These are phyloP conservation scores for Oryza glumipatula DNA, from an alignment of 176 grass and related monocot genomes.

Conservation along the genomic window DNA sequence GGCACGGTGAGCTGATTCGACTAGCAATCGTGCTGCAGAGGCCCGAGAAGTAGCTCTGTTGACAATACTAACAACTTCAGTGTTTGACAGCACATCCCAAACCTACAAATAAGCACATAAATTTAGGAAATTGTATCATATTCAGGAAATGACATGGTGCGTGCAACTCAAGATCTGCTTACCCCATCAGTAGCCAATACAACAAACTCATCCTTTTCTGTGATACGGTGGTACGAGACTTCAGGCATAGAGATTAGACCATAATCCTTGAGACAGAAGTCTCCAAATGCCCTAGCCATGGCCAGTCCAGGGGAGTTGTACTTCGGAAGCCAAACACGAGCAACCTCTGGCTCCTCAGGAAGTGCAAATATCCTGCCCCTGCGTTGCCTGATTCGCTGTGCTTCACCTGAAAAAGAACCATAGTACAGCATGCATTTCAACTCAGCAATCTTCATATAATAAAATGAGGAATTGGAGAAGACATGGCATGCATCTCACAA, in stretches of 20 bases:
- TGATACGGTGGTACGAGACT: conserved; percentile 58
- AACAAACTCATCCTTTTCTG: conserved; percentile 75
- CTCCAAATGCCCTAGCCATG: conserved; percentile 93
- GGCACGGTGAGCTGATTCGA: conserved; percentile 62
- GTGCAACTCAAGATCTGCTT: conserved; percentile 23
- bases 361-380: conserved; percentile 92
- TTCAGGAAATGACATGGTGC: neutral
- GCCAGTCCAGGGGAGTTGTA: conserved; percentile 80
- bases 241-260: conserved; percentile 87
- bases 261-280: conserved; percentile 90
- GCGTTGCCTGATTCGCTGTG: conserved; percentile 68
- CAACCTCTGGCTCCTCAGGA: conserved; percentile 77
- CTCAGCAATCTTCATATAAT: neutral
- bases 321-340: conserved; percentile 87
- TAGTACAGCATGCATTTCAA: neutral
- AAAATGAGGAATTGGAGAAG: conserved; percentile 16
- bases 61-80: conserved; percentile 68
- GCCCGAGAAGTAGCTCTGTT: conserved; percentile 52
- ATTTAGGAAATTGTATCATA: neutral
- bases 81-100: conserved; percentile 88
- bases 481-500: neutral
- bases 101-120: conserved; percentile 47
- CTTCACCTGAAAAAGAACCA: conserved; percentile 65
- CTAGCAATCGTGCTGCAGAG: conserved; percentile 61
- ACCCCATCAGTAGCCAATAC: conserved; percentile 90